A percentile compares a stretch with the other conserved stretches of the same genome.
These are phyloP conservation scores for Spizellomyces punctatus DNA, from an alignment of 192 early-diverging fungal genomes.

Conservation along the genomic window DNA sequence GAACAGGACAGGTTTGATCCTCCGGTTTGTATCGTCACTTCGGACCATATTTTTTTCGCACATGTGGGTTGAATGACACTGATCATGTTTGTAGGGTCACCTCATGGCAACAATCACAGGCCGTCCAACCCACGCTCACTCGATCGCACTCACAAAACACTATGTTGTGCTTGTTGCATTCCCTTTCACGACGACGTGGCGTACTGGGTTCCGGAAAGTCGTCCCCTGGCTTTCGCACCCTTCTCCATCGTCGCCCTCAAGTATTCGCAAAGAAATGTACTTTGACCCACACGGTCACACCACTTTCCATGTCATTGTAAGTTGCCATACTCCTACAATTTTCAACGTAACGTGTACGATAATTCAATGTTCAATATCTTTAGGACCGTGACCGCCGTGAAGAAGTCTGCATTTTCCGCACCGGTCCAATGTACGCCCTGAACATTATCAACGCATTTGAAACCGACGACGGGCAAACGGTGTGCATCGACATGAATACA, in stretches of 20 bases:
- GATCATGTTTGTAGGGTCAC: slow-evolving; percentile 15
- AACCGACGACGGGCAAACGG: neutral
- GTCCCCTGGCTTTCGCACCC: neutral
- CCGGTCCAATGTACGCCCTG: slow-evolving; percentile 24
- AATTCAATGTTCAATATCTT: neutral
- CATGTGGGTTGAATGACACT: neutral
- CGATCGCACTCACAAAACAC: slow-evolving; percentile 26
- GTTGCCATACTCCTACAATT: neutral
- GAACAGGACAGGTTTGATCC: slow-evolving; percentile 23
- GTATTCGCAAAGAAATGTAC: neutral
- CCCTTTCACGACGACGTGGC: slow-evolving; percentile 28
- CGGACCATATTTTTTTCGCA: neutral
- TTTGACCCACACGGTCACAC: slow-evolving; percentile 28
- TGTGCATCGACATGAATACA: slow-evolving; percentile 33
- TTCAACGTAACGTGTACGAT: neutral
- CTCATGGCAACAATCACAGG: slow-evolving; percentile 15
- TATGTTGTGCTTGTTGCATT: slow-evolving; percentile 32
- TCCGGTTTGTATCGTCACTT: slow-evolving; percentile 20
- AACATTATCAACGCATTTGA: slow-evolving; percentile 33
- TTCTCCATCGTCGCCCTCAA: neutral
- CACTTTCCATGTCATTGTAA: slow-evolving; percentile 36
- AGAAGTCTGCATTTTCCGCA: slow-evolving; percentile 22
- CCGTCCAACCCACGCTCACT: slow-evolving; percentile 17
- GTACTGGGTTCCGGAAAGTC: slow-evolving; percentile 8
- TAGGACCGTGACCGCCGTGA: slow-evolving; percentile 35